Evolutionary conservation across 1,284 basidiomycete genomes (phyloP).

Genomic region (Ganoderma meredithae): DNA sequence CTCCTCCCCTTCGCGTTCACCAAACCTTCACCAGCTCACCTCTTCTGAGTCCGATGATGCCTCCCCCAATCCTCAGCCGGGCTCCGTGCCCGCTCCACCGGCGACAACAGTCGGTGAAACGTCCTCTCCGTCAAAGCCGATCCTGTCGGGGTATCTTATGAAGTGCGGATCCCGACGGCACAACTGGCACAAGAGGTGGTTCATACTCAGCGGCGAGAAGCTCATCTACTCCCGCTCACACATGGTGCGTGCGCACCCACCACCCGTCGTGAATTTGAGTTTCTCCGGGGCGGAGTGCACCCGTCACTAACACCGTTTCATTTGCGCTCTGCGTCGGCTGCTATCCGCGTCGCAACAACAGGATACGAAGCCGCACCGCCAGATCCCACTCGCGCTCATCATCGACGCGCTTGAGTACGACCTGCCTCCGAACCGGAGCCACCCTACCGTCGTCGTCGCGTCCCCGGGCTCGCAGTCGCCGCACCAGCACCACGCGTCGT

Average conservation of each 20-base stretch:
- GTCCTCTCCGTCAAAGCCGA: slow-evolving; percentile 72
- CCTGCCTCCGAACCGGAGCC: slow-evolving; percentile 51
- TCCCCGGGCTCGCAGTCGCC: slow-evolving; percentile 46
- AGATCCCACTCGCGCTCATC: slow-evolving; percentile 86
- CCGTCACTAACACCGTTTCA: slow-evolving; percentile 26
- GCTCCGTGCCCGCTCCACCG: slow-evolving; percentile 24
- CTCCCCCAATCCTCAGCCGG: slow-evolving; percentile 44
- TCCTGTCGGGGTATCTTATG: slow-evolving; percentile 93
- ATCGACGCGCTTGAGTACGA: slow-evolving; percentile 94
- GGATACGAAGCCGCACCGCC: slow-evolving; percentile 89
- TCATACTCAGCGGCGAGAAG: slow-evolving; percentile 83
- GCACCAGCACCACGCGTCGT: slow-evolving; percentile 39
- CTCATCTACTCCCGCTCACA: slow-evolving; percentile 87
- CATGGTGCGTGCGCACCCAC: slow-evolving; percentile 69
- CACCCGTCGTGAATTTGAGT: slow-evolving; percentile 25
- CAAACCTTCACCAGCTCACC: slow-evolving; percentile 51
- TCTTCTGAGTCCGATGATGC: slow-evolving; percentile 83
- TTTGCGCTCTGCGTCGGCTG: slow-evolving; percentile 8
- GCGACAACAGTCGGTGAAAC: slow-evolving; percentile 15
- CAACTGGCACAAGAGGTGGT: slow-evolving; percentile 96
- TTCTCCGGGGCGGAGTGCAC: slow-evolving; percentile 12
- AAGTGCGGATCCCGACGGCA: slow-evolving; percentile 94
- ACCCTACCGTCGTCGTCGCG: slow-evolving; percentile 35
- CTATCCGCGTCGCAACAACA: slow-evolving; percentile 23
- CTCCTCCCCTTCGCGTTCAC: slow-evolving; percentile 46